Evolutionary conservation across 2,329 filamentous ascomycete species (phyloP).

Genomic region (Pseudocercospora macadamiae): DNA sequence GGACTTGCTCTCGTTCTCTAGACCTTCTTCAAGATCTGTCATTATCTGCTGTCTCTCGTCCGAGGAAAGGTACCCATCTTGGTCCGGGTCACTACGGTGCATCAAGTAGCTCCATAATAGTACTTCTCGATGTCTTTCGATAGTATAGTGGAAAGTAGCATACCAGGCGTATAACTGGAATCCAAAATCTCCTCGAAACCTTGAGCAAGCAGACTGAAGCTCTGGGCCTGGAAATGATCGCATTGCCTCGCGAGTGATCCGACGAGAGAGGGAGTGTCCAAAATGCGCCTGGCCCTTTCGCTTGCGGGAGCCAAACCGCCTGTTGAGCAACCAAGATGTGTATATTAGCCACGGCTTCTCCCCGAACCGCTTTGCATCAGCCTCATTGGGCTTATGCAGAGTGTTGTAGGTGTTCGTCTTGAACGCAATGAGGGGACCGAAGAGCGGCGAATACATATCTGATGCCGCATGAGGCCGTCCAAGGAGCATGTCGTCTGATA

Average conservation of each 20-base stretch:
- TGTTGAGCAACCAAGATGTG: slow-evolving; percentile 8
- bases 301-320: slow-evolving; percentile 8
- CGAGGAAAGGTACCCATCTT: slow-evolving; percentile 6
- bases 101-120: slow-evolving; percentile 11
- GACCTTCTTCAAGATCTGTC: slow-evolving; percentile 1
- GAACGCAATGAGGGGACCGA: slow-evolving; percentile 3
- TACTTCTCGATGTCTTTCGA: slow-evolving; percentile 10
- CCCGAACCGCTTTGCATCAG: slow-evolving; percentile 9
- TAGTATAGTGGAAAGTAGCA: slow-evolving; percentile 10
- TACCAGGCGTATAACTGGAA: slow-evolving; percentile 13
- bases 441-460: slow-evolving; percentile 9
- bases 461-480: slow-evolving; percentile 7
- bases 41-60: slow-evolving; percentile 1
- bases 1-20: neutral
- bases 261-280: slow-evolving; percentile 9
- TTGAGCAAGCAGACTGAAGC: slow-evolving; percentile 4
- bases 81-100: neutral
- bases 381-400: neutral
- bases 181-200: slow-evolving; percentile 9
- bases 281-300: slow-evolving; percentile 11
- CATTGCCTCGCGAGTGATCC: slow-evolving; percentile 7
- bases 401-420: slow-evolving; percentile 16
- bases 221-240: slow-evolving; percentile 6
- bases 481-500: slow-evolving; percentile 10
- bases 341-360: slow-evolving; percentile 13